These are phyloP conservation scores for Gentiana macrophylla DNA, from an alignment of 257 asterid species.

Conservation along the genomic window DNA sequence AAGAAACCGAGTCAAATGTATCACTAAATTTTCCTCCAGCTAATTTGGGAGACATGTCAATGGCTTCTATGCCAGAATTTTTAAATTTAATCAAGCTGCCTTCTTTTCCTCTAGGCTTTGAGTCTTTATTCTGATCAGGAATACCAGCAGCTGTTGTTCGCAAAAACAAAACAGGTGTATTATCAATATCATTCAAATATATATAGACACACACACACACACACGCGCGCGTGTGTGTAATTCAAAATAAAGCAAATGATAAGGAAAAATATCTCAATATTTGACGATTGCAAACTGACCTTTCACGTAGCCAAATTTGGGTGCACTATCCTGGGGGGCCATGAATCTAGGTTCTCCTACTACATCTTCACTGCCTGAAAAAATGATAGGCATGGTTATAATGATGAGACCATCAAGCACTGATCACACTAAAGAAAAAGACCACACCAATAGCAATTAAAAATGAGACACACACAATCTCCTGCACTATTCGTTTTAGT, in stretches of 20 bases:
- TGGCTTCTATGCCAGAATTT: constrained; percentile 19
- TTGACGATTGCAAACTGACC: constrained; percentile 9
- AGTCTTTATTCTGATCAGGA: constrained; percentile 34
- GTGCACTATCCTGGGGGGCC: constrained; percentile 21
- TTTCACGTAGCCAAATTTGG: constrained; percentile 19
- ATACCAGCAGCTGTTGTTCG: constrained; percentile 11
- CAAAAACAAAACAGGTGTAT: background rate
- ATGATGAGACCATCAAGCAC: no score
- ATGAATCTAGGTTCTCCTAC: constrained; percentile 13
- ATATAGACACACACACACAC: no score
- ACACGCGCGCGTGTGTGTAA: no score
- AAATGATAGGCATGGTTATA: background rate
- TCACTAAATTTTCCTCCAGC: constrained; percentile 25
- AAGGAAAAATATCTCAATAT: background rate
- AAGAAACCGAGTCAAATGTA: constrained; percentile 37
- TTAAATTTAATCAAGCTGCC: constrained; percentile 26
- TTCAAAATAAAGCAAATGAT: background rate
- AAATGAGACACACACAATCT: no score
- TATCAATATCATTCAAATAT: background rate
- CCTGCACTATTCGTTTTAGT: no score
- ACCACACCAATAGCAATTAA: no score
- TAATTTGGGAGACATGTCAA: constrained; percentile 20
- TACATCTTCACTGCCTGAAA: constrained; percentile 28
- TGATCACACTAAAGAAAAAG: no score
- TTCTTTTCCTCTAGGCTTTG: constrained; percentile 29